Evolutionary conservation across 768 basidiomycete species (phyloP).

Genomic region (Candolleomyces efflorescens): DNA sequence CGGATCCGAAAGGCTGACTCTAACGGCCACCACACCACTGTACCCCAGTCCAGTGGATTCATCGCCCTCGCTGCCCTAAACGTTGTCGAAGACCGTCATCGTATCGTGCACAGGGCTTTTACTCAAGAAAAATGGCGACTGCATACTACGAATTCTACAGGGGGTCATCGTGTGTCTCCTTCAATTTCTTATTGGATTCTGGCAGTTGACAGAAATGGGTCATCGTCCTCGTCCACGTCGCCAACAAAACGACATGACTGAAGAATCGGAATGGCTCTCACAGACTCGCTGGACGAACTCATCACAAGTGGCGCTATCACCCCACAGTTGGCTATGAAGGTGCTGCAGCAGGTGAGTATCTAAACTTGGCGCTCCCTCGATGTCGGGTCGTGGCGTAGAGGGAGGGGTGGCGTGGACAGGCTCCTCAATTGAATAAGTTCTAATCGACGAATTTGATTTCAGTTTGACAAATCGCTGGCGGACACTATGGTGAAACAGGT

Average conservation of each 20-base stretch:
- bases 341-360: slow-evolving; percentile 82
- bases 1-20: too few species aligned
- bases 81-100: too few species aligned
- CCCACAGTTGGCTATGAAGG: slow-evolving; percentile 97
- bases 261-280: slow-evolving; percentile 95
- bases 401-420: background rate
- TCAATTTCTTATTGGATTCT: background rate
- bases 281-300: slow-evolving; percentile 97
- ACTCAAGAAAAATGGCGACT: slow-evolving; percentile 52
- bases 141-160: slow-evolving; percentile 94
- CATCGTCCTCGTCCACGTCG: background rate
- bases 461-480: slow-evolving; percentile 97
- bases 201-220: background rate
- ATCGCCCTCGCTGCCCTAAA: too few species aligned
- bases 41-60: too few species aligned
- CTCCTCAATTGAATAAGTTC: background rate
- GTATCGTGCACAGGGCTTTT: background rate
- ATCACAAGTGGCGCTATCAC: slow-evolving; percentile 96
- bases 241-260: background rate
- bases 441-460: slow-evolving; percentile 6
- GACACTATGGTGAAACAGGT: slow-evolving; percentile 91
- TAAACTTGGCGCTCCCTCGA: background rate
- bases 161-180: slow-evolving; percentile 70
- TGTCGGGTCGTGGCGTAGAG: slow-evolving; percentile 1
- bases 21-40: too few species aligned